Evolutionary conservation across 345 rosid species (phyloP).

Genomic region (Populus deltoides): DNA sequence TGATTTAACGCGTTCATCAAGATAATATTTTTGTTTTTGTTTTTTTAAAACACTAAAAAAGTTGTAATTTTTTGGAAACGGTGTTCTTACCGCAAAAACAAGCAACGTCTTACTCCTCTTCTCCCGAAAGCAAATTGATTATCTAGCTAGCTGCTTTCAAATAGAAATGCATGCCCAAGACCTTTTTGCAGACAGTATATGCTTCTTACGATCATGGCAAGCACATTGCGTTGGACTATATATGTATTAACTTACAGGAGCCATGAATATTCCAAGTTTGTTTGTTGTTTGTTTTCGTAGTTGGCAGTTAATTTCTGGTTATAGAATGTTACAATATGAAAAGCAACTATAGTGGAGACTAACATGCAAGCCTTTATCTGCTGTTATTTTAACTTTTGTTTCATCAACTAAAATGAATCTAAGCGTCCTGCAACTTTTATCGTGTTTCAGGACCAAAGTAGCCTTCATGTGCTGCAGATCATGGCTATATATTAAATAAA

Average conservation of each 20-base stretch:
- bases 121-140: not conserved
- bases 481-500: not conserved
- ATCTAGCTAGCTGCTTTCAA: not conserved
- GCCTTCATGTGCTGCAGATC: conserved; percentile 22
- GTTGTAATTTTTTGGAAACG: no score
- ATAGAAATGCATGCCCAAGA: not conserved
- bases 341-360: conserved; percentile 38
- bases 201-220: conserved; percentile 7
- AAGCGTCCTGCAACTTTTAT: not conserved
- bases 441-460: conserved; percentile 13
- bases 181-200: not conserved
- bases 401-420: conserved; percentile 14
- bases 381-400: not conserved
- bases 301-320: conserved; percentile 37
- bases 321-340: conserved; percentile 7
- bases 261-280: conserved; percentile 16
- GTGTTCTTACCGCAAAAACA: no score
- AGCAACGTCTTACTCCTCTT: not conserved
- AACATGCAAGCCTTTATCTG: conserved; percentile 33
- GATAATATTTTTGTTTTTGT: no score
- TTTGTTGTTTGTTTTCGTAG: conserved; percentile 22
- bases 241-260: not conserved
- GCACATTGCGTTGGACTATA: not conserved
- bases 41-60: no score
- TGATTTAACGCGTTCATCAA: not conserved